phyloP scores from a whole-genome alignment of 2,329 filamentous ascomycete species.

The Colletotrichum viniferum region DNA sequence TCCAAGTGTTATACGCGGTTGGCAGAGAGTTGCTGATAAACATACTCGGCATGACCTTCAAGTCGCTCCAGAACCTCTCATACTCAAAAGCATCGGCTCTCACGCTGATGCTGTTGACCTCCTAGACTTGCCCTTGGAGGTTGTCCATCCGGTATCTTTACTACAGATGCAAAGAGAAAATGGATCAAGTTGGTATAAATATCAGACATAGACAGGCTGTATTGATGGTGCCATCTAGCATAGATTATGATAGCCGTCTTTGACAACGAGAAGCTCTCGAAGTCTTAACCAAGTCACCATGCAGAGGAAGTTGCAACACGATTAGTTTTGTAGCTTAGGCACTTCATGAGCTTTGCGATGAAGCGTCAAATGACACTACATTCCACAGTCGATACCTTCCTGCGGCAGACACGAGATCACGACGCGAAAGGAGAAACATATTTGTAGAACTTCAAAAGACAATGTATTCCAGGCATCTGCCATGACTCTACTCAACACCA shows the following conservation, averaged over 20 bases:
- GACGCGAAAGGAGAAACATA: background rate
- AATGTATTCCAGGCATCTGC: background rate
- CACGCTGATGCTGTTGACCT: background rate
- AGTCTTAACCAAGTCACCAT: background rate
- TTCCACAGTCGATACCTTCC: background rate
- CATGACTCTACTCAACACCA: background rate
- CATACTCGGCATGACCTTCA: background rate
- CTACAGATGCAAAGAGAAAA: background rate
- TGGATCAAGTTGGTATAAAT: background rate
- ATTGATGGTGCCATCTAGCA: background rate
- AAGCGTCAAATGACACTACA: background rate
- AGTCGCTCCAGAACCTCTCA: background rate
- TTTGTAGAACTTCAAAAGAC: background rate
- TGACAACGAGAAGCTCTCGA: accelerated
- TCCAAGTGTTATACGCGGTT: background rate
- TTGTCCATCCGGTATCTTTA: background rate
- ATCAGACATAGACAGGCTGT: accelerated
- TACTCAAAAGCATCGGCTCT: background rate
- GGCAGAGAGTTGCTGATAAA: background rate
- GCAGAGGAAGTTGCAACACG: background rate
- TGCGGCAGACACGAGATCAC: background rate
- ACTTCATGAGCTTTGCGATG: background rate
- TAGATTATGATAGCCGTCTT: background rate
- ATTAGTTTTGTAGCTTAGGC: background rate
- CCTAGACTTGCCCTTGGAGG: background rate